Evolutionary conservation across 2,329 filamentous ascomycete species (phyloP).

Genomic region (Ophiocordyceps camponoti-floridani): DNA sequence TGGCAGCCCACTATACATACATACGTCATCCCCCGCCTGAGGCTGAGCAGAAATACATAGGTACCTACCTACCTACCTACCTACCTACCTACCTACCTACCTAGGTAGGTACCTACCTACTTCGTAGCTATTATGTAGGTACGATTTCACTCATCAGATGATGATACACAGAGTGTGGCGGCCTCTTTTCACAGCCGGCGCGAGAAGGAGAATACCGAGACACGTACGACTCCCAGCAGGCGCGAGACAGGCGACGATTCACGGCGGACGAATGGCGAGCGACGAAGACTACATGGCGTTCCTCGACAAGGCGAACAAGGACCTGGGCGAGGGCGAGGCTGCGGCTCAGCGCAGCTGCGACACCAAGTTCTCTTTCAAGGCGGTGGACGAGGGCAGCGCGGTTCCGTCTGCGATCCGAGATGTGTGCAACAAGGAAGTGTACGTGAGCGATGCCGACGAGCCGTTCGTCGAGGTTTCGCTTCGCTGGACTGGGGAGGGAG

Average conservation of each 20-base stretch:
- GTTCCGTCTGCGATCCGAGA: slow-evolving; percentile 41
- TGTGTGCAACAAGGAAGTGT: slow-evolving; percentile 38
- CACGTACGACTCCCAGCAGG: not conserved
- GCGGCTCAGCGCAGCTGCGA: slow-evolving; percentile 3
- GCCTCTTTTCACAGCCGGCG: not conserved
- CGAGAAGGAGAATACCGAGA: not conserved
- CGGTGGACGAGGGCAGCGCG: slow-evolving; percentile 31
- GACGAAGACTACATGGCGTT: slow-evolving; percentile 77
- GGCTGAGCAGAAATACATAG: too few relatives aligned
- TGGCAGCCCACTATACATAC: too few relatives aligned
- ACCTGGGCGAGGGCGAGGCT: slow-evolving; percentile 36
- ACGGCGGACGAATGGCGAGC: slow-evolving; percentile 36
- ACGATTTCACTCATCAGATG: not conserved
- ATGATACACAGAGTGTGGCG: not conserved
- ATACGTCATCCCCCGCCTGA: not conserved
- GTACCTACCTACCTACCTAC: too few relatives aligned
- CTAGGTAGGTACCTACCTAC: too few relatives aligned
- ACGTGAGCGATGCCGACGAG: slow-evolving; percentile 71
- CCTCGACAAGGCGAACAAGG: slow-evolving; percentile 70
- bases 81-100: too few relatives aligned
- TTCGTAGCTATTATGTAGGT: too few relatives aligned
- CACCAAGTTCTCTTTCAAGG: slow-evolving; percentile 25
- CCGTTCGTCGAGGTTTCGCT: slow-evolving; percentile 64
- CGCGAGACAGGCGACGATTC: not conserved
- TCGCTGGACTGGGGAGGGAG: slow-evolving; percentile 32